Conservation (phyloP, 2,329 filamentous ascomycete genomes). For the Venturia asperata region DNA sequence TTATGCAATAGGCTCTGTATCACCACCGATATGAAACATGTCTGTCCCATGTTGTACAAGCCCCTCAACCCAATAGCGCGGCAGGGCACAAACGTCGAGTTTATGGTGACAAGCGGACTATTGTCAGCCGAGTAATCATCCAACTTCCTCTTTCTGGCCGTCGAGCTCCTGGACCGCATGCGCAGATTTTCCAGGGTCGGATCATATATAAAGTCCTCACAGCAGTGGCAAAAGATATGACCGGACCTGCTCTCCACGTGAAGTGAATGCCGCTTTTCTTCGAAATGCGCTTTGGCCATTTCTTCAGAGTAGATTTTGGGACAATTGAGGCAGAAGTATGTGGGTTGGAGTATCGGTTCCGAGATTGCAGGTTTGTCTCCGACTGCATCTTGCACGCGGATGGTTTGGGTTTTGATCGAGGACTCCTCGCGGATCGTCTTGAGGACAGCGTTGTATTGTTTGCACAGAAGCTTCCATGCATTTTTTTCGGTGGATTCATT, state of each 20-base stretch:
- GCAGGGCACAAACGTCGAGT: conserved; percentile 74
- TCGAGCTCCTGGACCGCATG: conserved; percentile 41
- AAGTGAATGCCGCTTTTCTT: conserved; percentile 62
- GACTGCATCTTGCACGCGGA: conserved; percentile 42
- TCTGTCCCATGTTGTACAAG: conserved; percentile 96
- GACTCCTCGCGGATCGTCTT: conserved; percentile 62
- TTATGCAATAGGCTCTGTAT: conserved; percentile 92
- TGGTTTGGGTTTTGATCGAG: conserved; percentile 58
- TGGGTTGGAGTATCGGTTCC: conserved; percentile 40
- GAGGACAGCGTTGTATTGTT: conserved; percentile 65
- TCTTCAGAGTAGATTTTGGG: conserved; percentile 60
- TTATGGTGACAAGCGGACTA: conserved; percentile 66
- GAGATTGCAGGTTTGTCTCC: background rate
- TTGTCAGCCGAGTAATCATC: conserved; percentile 64
- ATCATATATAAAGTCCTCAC: conserved; percentile 76
- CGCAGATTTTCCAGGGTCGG: conserved; percentile 70
- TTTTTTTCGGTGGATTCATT: conserved; percentile 60
- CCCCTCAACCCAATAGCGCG: conserved; percentile 81
- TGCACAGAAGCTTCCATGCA: conserved; percentile 57
- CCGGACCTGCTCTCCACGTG: conserved; percentile 73
- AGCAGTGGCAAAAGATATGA: conserved; percentile 71
- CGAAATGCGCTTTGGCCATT: conserved; percentile 59
- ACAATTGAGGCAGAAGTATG: conserved; percentile 66
- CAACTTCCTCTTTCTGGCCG: conserved; percentile 54
- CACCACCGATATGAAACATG: conserved; percentile 96